These are phyloP conservation scores for Paramecium caudatum DNA, from an alignment of 73 alveolate species.

Conservation along the genomic window DNA sequence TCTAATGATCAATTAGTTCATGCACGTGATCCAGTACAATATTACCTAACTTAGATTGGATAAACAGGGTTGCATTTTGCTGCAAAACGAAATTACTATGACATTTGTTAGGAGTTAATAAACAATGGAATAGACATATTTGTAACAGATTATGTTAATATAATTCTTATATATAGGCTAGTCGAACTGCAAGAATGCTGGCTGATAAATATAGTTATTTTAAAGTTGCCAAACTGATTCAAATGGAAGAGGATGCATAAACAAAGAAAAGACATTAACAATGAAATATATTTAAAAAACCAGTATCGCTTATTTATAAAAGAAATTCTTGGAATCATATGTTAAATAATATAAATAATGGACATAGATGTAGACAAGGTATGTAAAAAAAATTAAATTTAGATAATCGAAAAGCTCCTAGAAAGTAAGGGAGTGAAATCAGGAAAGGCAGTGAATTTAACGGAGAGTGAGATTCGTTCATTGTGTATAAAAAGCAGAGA, in stretches of 20 bases:
- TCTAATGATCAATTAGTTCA: background rate
- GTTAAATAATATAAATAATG: slow-evolving; percentile 5
- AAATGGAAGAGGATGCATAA: slow-evolving; percentile 21
- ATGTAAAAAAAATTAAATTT: background rate
- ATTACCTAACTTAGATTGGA: background rate
- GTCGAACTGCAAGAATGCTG: slow-evolving; percentile 24
- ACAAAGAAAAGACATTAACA: background rate
- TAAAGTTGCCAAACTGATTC: slow-evolving; percentile 26
- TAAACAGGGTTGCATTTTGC: slow-evolving; percentile 63
- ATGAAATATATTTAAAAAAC: no score
- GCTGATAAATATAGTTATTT: slow-evolving; percentile 13
- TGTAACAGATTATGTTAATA: slow-evolving; percentile 13
- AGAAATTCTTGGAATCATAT: slow-evolving; percentile 7
- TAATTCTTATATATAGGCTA: background rate
- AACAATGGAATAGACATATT: background rate
- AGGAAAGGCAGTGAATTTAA: slow-evolving; percentile 69
- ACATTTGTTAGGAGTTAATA: slow-evolving; percentile 10
- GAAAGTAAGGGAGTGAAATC: slow-evolving; percentile 67
- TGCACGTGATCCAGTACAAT: background rate
- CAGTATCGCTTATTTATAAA: no score
- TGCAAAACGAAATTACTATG: slow-evolving; percentile 40
- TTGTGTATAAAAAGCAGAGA: slow-evolving; percentile 73
- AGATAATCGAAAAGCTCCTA: slow-evolving; percentile 60
- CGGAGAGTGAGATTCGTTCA: slow-evolving; percentile 72
- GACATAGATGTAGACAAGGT: slow-evolving; percentile 67